A percentile compares a stretch with the other conserved stretches of the same genome.
phyloP scores from a whole-genome alignment of 768 basidiomycete species.

The Sporobolomyces pararoseus region DNA sequence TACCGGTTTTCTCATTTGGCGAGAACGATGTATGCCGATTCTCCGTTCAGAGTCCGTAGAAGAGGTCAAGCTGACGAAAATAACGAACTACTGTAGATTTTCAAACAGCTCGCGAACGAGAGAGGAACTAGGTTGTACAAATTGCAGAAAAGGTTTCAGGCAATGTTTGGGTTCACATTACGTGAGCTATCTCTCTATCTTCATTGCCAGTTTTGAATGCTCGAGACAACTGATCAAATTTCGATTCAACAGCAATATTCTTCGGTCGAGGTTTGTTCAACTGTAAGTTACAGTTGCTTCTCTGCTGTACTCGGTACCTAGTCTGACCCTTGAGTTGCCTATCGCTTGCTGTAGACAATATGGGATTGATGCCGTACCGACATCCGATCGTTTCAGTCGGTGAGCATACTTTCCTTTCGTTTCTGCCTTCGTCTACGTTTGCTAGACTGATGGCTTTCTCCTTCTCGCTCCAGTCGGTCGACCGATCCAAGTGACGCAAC shows the following conservation, averaged over 20 bases:
- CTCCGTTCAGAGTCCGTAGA: not conserved
- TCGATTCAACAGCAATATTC: constrained; percentile 60
- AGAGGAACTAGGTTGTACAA: constrained; percentile 81
- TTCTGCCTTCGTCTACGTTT: not conserved
- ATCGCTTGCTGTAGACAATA: too few species aligned
- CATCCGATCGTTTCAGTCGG: constrained; percentile 92
- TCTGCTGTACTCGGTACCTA: too few species aligned
- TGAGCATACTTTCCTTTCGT: constrained; percentile 55
- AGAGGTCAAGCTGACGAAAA: not conserved
- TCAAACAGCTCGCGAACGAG: constrained; percentile 92
- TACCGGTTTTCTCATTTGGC: constrained; percentile 96
- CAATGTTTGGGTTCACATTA: constrained; percentile 87
- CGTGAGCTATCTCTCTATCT: constrained; percentile 49
- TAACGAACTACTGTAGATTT: constrained; percentile 62
- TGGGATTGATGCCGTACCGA: constrained; percentile 93
- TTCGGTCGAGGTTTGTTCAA: constrained; percentile 92
- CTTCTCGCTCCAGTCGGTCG: constrained; percentile 63
- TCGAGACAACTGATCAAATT: not conserved
- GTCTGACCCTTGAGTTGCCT: too few species aligned
- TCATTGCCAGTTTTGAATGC: too few species aligned
- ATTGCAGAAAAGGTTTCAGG: constrained; percentile 86
- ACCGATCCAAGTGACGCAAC: constrained; percentile 74
- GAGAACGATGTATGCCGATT: constrained; percentile 80
- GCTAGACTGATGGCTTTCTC: not conserved
- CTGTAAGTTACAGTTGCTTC: constrained; percentile 57